A percentile compares a stretch with the other conserved stretches of the same genome.
phyloP scores from a whole-genome alignment of 352 stramenopile genomes.

The Vaucheria bursata region DNA sequence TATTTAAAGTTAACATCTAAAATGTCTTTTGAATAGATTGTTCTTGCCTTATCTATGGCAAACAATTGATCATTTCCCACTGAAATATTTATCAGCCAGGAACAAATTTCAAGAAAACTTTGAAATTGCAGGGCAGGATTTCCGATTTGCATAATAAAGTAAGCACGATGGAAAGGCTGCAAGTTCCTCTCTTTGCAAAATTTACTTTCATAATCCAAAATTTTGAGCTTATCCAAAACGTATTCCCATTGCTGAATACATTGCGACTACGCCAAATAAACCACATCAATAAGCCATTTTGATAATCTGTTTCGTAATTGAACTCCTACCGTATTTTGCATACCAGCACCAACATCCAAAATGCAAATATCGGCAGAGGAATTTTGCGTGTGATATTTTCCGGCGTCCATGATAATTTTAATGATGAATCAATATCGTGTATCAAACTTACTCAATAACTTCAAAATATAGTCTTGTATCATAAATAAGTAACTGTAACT shows the following conservation, averaged over 20 bases:
- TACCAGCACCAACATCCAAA: no score
- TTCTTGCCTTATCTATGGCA: conserved; percentile 15
- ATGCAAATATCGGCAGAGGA: no score
- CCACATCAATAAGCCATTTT: no score
- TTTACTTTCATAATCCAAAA: conserved; percentile 37
- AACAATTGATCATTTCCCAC: conserved; percentile 42
- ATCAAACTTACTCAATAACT: no score
- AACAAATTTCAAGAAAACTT: conserved; percentile 38
- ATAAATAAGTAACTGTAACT: conserved; percentile 14
- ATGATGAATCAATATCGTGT: no score
- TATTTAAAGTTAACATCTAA: no score
- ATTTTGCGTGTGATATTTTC: no score
- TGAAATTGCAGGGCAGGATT: conserved; percentile 51
- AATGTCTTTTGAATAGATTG: no score
- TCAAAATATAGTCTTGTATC: no score
- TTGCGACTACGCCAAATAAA: conserved; percentile 9
- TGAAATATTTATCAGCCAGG: conserved; percentile 48
- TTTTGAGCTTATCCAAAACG: conserved; percentile 43
- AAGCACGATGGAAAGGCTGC: conserved; percentile 36
- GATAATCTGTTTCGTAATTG: no score
- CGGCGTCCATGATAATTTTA: no score
- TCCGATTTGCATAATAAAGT: conserved; percentile 44
- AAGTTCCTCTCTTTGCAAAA: conserved; percentile 46
- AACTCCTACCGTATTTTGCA: no score
- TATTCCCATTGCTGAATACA: conserved; percentile 38